Evolutionary conservation across 768 basidiomycete genomes (phyloP).

Genomic region (Auricularia auricula-judae): DNA sequence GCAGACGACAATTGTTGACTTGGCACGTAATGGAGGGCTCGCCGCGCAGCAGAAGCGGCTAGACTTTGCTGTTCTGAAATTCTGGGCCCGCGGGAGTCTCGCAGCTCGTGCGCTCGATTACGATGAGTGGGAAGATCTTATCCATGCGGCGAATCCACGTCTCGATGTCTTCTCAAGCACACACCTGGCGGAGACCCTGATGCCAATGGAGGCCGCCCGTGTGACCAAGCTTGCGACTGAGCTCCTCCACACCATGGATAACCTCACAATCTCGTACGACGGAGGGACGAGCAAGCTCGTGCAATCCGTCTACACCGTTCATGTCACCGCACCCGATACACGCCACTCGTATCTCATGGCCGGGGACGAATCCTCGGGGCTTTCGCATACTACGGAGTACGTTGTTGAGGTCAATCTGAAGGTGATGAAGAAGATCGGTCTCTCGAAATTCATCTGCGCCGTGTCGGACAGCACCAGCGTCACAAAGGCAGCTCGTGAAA

Average conservation of each 20-base stretch:
- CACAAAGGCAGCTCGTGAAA: not conserved
- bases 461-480: not conserved
- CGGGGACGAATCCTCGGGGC: not conserved
- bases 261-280: constrained; percentile 14
- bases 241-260: not conserved
- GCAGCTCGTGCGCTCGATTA: no score
- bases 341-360: not conserved
- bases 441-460: not conserved
- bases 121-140: no score
- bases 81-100: no score
- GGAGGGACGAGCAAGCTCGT: constrained; percentile 11
- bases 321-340: constrained; percentile 9
- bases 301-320: constrained; percentile 14
- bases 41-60: no score
- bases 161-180: no score
- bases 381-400: not conserved
- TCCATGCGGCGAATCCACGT: no score
- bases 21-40: no score
- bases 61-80: no score
- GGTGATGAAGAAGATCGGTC: not conserved
- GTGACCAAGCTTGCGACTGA: not conserved
- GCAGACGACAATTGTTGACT: no score
- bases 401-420: not conserved
- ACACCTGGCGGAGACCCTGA: no score
- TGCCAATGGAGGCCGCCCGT: no score